Evolutionary conservation across 495 filamentous ascomycete species (phyloP), one percentile per base, ranked within the genome.

Genomic region (Daldinia grandis): DNA sequence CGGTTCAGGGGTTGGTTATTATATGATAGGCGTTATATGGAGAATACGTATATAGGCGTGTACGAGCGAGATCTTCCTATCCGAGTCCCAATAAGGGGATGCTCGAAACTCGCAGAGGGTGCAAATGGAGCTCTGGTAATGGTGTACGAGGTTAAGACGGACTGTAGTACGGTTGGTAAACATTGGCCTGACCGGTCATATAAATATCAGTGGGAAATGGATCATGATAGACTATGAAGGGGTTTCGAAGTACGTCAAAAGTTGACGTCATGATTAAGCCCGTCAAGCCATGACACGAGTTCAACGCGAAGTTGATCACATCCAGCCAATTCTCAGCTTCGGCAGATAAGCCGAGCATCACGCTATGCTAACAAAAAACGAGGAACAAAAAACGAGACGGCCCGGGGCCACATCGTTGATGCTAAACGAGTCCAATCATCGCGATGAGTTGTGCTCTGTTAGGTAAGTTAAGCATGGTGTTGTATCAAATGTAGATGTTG

Each of bases 191-290:
- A 1, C 9, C 1, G 19, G 25, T 30, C 3, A 12, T 53, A 28
- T 27, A 53, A 53, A 53, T 30, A 53, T 53, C 25, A 53, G 27
- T 25, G 12, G 42, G 0, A 47, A 12, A 47, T 10, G 9, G 6
- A 24, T 24, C 17, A 47, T 12, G 9, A 12, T 19, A 9, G 17
- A 17, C 5, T 24, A 17, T 10, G 4, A 47, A 47, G 3, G 42
- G 15, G n/a, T 1, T 17, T 17, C n/a, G 38, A 15, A 14, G 15
- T 17, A 24, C 53, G 19, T 28, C 37, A 6, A n/a, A 33, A 10
- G 19, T 64, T 72, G 69, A 72, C 69, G 69, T 72, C 69, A 72
- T 68, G 64, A 55, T 57, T 49, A 56, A 59, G 27, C 14, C 58
- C 9, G 38, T 53, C 8, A 35, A 71, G 42, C 24, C 3, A 54